These are phyloP conservation scores for Coffea eugenioides DNA, from an alignment of 257 asterid genomes.

Conservation along the genomic window DNA sequence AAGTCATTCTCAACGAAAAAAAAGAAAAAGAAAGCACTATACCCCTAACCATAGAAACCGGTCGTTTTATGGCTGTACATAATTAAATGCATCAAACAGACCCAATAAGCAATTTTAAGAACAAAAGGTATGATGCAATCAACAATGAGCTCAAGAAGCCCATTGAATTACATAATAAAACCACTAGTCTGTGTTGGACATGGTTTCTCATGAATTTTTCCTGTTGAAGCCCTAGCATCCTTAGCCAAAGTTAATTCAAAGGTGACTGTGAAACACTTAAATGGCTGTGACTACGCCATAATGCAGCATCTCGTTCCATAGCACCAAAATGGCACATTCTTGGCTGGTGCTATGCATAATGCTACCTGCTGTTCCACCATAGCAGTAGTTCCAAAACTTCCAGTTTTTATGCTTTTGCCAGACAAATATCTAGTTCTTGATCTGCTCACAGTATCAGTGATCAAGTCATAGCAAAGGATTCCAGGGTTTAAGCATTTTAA, in stretches of 20 bases:
- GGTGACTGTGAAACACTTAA: background rate
- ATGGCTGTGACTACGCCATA: background rate
- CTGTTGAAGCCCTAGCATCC: background rate
- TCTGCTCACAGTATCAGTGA: background rate
- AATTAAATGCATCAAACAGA: no score
- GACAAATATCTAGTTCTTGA: background rate
- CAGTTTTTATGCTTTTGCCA: background rate
- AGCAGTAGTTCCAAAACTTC: background rate
- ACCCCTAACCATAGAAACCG: background rate
- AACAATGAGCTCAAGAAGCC: no score
- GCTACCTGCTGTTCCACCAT: background rate
- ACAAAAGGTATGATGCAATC: background rate
- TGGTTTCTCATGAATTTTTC: background rate
- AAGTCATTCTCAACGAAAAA: background rate
- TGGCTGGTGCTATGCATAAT: background rate
- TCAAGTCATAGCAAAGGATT: background rate
- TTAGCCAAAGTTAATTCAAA: background rate
- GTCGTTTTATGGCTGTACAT: background rate
- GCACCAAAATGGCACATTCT: background rate
- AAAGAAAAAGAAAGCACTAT: no score
- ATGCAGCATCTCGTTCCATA: background rate
- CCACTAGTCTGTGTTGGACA: background rate
- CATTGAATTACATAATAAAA: no score
- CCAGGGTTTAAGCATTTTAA: background rate
- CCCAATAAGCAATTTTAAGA: background rate